phyloP scores from a whole-genome alignment of 2,329 filamentous ascomycete genomes.

The Akanthomyces muscarius region DNA sequence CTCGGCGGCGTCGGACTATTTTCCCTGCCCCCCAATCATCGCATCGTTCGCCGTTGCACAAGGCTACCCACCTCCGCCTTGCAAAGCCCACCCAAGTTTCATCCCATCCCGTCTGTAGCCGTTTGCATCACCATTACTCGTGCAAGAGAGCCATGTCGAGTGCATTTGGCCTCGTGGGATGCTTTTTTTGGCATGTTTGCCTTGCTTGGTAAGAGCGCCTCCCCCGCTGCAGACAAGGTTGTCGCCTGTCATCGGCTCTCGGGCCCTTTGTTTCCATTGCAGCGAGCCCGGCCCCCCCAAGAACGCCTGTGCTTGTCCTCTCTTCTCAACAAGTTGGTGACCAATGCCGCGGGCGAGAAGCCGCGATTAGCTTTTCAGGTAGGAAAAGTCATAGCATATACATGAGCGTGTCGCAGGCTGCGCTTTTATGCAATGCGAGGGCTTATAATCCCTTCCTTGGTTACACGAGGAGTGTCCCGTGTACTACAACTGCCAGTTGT shows the following conservation, averaged over 20 bases:
- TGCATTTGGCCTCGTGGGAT: neutral
- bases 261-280: neutral
- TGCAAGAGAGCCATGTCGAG: neutral
- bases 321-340: neutral
- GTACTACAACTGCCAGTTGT: neutral
- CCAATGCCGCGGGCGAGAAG: neutral
- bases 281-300: neutral
- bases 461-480: neutral
- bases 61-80: neutral
- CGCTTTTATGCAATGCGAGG: neutral
- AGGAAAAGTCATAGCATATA: constrained; percentile 2
- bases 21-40: neutral
- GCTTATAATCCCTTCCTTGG: neutral
- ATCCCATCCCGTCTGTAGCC: neutral
- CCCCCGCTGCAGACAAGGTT: neutral
- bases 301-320: neutral
- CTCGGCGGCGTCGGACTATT: neutral
- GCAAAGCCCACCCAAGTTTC: neutral
- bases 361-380: no score
- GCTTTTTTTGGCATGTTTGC: neutral
- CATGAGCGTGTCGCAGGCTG: constrained; percentile 3
- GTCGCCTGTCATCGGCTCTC: neutral
- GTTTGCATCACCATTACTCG: neutral
- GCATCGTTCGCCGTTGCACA: neutral
- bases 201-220: neutral